A percentile compares a stretch with the other conserved stretches of the same genome.
Evolutionary conservation across 352 stramenopile genomes (phyloP).

Genomic region (Pythium apleroticum): DNA sequence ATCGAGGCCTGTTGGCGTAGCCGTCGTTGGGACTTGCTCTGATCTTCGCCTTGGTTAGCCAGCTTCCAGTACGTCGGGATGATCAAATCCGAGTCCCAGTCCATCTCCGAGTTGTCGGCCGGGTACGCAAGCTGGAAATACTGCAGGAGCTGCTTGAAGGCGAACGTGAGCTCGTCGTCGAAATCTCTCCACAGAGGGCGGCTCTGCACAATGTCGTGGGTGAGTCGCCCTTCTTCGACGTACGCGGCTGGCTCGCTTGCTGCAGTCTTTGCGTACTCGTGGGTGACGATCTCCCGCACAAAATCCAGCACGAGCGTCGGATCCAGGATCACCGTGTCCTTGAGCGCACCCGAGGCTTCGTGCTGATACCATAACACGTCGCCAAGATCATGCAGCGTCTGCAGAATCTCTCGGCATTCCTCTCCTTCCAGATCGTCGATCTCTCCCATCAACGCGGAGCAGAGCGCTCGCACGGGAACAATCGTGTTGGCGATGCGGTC

Average conservation of each 20-base stretch:
- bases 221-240: constrained; percentile 14
- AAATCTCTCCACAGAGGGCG: constrained; percentile 16
- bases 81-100: constrained; percentile 27
- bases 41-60: neutral
- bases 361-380: constrained; percentile 26
- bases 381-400: constrained; percentile 17
- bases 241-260: neutral
- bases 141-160: constrained; percentile 27
- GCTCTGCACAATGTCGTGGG: constrained; percentile 10
- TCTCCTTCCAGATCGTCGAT: constrained; percentile 12
- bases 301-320: constrained; percentile 34
- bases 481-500: constrained; percentile 5
- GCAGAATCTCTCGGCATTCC: constrained; percentile 11
- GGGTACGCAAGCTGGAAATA: constrained; percentile 28
- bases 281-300: constrained; percentile 21
- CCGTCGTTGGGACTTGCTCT: neutral
- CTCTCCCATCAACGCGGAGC: constrained; percentile 1
- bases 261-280: constrained; percentile 10
- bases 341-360: neutral
- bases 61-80: constrained; percentile 27
- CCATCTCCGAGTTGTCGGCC: constrained; percentile 8
- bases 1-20: constrained; percentile 15
- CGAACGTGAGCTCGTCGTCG: constrained; percentile 20
- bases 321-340: constrained; percentile 25
- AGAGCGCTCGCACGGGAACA: neutral